Percentiles rank a stretch among this genome's conserved stretches.
Evolutionary conservation across 257 asterid species (phyloP).

Genomic region (Solanum rostratum): DNA sequence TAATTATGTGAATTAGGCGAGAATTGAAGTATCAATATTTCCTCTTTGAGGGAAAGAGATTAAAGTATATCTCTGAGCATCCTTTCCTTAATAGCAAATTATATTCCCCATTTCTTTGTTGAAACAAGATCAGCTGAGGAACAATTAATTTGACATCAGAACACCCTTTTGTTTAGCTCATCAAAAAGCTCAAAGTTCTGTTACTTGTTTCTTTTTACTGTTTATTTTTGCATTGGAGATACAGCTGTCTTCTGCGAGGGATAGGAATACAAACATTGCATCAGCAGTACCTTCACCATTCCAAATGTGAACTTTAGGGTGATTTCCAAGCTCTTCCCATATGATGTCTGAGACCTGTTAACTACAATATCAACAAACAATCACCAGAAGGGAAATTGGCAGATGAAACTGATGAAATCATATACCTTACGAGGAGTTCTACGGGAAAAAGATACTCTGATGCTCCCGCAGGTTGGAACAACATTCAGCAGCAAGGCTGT

Average conservation of each 20-base stretch:
- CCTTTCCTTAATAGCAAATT: background rate
- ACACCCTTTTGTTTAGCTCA: background rate
- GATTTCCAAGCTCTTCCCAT: slow-evolving; percentile 33
- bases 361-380: slow-evolving; percentile 15
- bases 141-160: background rate
- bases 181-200: background rate
- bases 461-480: slow-evolving; percentile 73
- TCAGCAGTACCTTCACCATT: slow-evolving; percentile 53
- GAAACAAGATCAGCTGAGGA: background rate
- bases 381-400: slow-evolving; percentile 2
- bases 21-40: background rate
- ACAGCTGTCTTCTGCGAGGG: background rate
- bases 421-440: slow-evolving; percentile 70
- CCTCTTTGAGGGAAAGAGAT: background rate
- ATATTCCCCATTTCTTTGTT: background rate
- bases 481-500: slow-evolving; percentile 37
- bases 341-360: slow-evolving; percentile 58
- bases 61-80: background rate
- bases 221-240: background rate
- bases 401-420: slow-evolving; percentile 14
- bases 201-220: background rate
- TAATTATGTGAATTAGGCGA: background rate
- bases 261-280: background rate
- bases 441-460: slow-evolving; percentile 79
- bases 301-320: slow-evolving; percentile 73